Conservation (phyloP, 2,329 filamentous ascomycete species). For the Fusarium sp. region DNA sequence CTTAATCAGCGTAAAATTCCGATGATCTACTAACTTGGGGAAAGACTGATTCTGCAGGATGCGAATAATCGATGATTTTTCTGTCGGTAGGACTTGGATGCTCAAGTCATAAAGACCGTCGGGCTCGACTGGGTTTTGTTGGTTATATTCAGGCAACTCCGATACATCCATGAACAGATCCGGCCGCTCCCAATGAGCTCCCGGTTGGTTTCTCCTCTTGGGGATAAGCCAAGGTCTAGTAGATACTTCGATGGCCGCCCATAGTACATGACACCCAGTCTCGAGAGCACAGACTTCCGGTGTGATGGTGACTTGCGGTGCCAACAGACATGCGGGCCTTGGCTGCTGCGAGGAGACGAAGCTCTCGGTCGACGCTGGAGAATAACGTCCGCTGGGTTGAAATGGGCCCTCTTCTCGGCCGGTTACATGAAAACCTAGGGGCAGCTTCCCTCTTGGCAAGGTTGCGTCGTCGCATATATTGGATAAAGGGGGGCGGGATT, state of each 20-base stretch:
- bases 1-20: background rate
- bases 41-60: slow-evolving; percentile 57
- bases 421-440: background rate
- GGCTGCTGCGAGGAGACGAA: background rate
- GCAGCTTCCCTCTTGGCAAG: slow-evolving; percentile 1
- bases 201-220: background rate
- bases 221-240: slow-evolving; percentile 43
- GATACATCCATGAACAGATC: slow-evolving; percentile 5
- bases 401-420: background rate
- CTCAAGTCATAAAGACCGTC: slow-evolving; percentile 60
- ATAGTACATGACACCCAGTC: slow-evolving; percentile 51
- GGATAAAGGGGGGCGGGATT: slow-evolving; percentile 32
- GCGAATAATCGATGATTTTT: slow-evolving; percentile 55
- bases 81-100: slow-evolving; percentile 56
- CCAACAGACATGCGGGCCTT: slow-evolving; percentile 45
- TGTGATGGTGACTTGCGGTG: slow-evolving; percentile 55
- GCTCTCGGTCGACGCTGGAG: background rate
- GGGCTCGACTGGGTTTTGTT: slow-evolving; percentile 49
- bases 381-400: background rate
- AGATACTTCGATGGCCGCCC: slow-evolving; percentile 60
- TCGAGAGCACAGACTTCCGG: slow-evolving; percentile 52
- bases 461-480: slow-evolving; percentile 23
- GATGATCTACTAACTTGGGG: slow-evolving; percentile 50
- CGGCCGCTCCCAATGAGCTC: slow-evolving; percentile 5
- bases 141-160: slow-evolving; percentile 17